These are phyloP conservation scores for Ilex asprella DNA, from an alignment of 257 asterid species.

Conservation along the genomic window DNA sequence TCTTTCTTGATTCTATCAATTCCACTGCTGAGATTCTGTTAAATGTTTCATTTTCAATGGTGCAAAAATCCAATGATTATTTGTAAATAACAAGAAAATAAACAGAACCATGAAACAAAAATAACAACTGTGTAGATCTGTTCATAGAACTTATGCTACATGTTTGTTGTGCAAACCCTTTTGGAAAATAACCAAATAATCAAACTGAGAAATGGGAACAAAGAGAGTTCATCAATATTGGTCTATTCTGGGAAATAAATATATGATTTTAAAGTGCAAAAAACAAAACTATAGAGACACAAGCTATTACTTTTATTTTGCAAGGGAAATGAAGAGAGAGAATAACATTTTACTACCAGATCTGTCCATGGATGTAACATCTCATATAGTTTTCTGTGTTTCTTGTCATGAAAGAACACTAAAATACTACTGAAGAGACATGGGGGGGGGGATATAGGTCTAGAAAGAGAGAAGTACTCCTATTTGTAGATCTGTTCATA, in stretches of 20 bases:
- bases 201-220: no score
- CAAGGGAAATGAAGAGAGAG: constrained; percentile 40
- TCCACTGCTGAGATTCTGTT: constrained; percentile 83
- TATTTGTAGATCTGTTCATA: constrained; percentile 45
- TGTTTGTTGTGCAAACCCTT: not conserved
- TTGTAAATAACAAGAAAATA: not conserved
- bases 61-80: not conserved
- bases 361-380: constrained; percentile 27
- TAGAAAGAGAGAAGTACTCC: constrained; percentile 17
- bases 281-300: not conserved
- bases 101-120: not conserved
- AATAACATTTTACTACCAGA: constrained; percentile 18
- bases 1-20: constrained; percentile 90
- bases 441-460: no score
- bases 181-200: not conserved
- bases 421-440: not conserved
- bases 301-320: constrained; percentile 20
- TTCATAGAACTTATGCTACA: not conserved
- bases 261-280: constrained; percentile 3
- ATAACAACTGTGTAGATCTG: not conserved
- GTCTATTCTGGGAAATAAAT: not conserved
- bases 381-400: constrained; percentile 7
- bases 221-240: not conserved
- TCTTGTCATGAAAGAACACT: constrained; percentile 6
- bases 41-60: not conserved